Evolutionary conservation across 768 basidiomycete genomes (phyloP).

Genomic region (Phlegmacium glaucopus): DNA sequence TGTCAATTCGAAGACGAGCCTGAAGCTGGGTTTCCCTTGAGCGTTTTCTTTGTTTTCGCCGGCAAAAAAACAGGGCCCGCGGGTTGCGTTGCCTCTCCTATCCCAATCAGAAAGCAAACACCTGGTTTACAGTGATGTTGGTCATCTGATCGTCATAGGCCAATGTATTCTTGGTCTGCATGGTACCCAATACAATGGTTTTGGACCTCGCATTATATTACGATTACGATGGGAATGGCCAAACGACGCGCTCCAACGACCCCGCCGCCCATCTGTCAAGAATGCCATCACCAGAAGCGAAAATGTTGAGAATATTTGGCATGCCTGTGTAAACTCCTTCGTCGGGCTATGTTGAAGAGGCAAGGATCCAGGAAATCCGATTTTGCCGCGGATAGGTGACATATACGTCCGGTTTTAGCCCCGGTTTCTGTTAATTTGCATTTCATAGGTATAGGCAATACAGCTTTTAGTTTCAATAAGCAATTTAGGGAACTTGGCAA

Average conservation of each 20-base stretch:
- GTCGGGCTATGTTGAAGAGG: conserved; percentile 2
- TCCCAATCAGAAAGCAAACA: neutral
- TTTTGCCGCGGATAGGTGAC: conserved; percentile 16
- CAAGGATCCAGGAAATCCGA: conserved; percentile 11
- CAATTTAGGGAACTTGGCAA: neutral
- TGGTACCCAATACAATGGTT: too few species aligned
- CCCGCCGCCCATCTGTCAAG: too few species aligned
- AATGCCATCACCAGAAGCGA: too few species aligned
- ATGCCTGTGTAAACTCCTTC: neutral
- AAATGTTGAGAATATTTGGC: too few species aligned
- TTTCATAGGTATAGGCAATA: neutral
- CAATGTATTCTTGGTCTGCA: too few species aligned
- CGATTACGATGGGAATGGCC: too few species aligned
- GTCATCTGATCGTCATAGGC: too few species aligned
- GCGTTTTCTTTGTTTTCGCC: neutral
- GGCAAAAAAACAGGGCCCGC: neutral
- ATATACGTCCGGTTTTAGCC: neutral
- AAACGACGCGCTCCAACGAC: too few species aligned
- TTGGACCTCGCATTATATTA: too few species aligned
- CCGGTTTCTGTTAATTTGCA: neutral
- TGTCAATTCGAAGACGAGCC: conserved; percentile 6
- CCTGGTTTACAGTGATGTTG: too few species aligned
- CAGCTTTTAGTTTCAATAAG: neutral
- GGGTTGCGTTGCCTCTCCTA: neutral
- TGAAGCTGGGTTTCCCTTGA: conserved; percentile 6